Percentiles rank a stretch among this genome's conserved stretches.
phyloP scores from a whole-genome alignment of 2,329 filamentous ascomycete genomes.

The Sporothrix humicola region DNA sequence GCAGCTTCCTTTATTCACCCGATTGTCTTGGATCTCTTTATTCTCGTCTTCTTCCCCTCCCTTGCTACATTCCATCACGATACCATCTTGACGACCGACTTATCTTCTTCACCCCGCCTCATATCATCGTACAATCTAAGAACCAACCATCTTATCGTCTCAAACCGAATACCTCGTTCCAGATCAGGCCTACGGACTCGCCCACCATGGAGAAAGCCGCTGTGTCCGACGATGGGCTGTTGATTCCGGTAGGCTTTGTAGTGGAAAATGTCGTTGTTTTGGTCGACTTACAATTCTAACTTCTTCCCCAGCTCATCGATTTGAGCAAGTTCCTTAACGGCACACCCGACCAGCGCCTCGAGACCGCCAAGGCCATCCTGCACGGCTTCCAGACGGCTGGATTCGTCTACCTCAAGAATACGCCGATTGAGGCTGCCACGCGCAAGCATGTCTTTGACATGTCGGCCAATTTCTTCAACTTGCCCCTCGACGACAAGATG shows the following conservation, averaged over 20 bases:
- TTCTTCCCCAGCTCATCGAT: constrained; percentile 70
- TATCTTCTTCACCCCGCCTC: not conserved
- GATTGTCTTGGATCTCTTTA: not conserved
- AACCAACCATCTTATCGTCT: not conserved
- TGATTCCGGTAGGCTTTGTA: constrained; percentile 40
- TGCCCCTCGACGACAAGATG: constrained; percentile 67
- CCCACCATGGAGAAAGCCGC: constrained; percentile 45
- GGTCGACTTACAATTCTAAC: not conserved
- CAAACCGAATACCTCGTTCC: not conserved
- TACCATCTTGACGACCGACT: too few relatives aligned
- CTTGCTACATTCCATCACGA: not conserved
- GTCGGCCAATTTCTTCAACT: constrained; percentile 74
- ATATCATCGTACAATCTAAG: not conserved
- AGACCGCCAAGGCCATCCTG: constrained; percentile 74
- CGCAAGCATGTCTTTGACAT: constrained; percentile 67
- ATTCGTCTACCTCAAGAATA: constrained; percentile 86
- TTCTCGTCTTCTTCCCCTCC: not conserved
- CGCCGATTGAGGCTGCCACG: constrained; percentile 67
- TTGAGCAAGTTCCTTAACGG: constrained; percentile 75
- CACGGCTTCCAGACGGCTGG: constrained; percentile 83
- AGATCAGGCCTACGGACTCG: not conserved
- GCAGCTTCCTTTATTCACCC: not conserved
- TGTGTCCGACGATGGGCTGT: constrained; percentile 40
- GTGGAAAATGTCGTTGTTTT: not conserved
- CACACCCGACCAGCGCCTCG: constrained; percentile 61